Base-by-base conservation (phyloP, 2,329 filamentous ascomycete species). In the Emericellopsis atlantica region DNA sequence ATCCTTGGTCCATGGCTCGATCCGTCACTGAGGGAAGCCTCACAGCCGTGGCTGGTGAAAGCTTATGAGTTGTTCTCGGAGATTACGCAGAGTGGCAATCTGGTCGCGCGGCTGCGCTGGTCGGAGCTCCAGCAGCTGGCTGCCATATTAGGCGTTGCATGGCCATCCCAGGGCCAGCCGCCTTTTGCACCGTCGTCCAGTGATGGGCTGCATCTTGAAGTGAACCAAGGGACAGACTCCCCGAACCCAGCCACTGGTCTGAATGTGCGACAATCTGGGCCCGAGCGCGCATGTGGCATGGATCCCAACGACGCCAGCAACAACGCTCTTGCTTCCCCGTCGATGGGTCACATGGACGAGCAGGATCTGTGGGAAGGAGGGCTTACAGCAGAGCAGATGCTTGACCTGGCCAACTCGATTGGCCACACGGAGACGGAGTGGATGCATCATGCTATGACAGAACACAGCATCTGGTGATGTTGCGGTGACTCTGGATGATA, bases 341-440 rank as follows among this genome's bases (percentile, higher is more conserved):
- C 45, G 2, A 29, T 39, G 7, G 32, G 47, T 0, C 43, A 39
- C 3, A 41, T 51, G 39, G 53, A 56, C 3, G 53, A 51, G 2
- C 38, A 50, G 2, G 47, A 44, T 0, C 18, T 21, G 18, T 49
- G 54, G 29, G 56, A 57, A 16, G 54, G 58, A 15, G 61, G 60
- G 31, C 49, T 70, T 11, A 67, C 64, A 1, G 61, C 63, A 2
- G 64, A 60, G 2, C 64, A 69, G 39, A 66, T 70, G 32, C 58
- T 69, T 45, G 65, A 65, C 4, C 59, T 70, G 44, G 65, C 66
- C 0, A 64, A 70, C 36, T 67, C 65, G 11, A 69, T 71, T 42
- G 67, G 65, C 2, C 51, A 53, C 4, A 56, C 46, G 38, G 61
- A 66, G 26, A 63, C 63, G 2, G 65, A 69, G 32, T 70, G 66